Conservation (phyloP, 2,329 filamentous ascomycete genomes). For the Tolypocladium guangdongense region DNA sequence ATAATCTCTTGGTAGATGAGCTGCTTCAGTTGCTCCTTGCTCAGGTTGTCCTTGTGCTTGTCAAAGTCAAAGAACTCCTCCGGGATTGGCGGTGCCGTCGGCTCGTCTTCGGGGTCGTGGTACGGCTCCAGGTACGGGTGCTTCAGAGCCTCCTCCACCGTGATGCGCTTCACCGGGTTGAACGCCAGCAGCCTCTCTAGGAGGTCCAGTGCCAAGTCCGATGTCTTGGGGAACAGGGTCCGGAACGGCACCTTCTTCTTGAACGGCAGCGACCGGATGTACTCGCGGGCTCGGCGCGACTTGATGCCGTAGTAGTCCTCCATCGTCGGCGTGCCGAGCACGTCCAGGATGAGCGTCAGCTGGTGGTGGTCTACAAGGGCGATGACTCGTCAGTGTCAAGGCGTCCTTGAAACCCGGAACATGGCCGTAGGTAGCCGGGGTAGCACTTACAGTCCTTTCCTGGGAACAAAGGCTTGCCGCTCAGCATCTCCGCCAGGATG, state of each 20-base stretch:
- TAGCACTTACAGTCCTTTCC: conserved; percentile 83
- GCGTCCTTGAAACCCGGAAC: background rate
- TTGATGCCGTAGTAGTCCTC: conserved; percentile 99
- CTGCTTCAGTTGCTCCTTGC: conserved; percentile 95
- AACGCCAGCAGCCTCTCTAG: conserved; percentile 94
- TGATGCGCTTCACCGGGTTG: conserved; percentile 97
- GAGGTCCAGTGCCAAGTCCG: conserved; percentile 86
- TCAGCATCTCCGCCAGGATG: conserved; percentile 97
- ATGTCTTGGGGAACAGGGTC: conserved; percentile 96
- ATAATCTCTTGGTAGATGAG: conserved; percentile 98
- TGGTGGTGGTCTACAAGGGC: conserved; percentile 75
- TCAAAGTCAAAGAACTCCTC: conserved; percentile 99
- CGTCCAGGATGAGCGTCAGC: conserved; percentile 90
- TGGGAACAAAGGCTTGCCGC: conserved; percentile 94
- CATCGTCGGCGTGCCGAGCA: conserved; percentile 97
- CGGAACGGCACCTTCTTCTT: conserved; percentile 99
- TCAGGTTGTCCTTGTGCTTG: conserved; percentile 98
- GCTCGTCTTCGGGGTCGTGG: conserved; percentile 97
- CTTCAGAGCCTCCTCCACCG: conserved; percentile 91
- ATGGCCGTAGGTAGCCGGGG: background rate
- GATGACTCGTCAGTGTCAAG: background rate
- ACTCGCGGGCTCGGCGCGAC: conserved; percentile 90
- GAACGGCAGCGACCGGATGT: conserved; percentile 95
- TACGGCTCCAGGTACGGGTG: conserved; percentile 98
- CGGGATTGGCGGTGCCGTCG: conserved; percentile 89